phyloP scores from a whole-genome alignment of 2,329 filamentous ascomycete species.

The Trichoderma arundinaceum region DNA sequence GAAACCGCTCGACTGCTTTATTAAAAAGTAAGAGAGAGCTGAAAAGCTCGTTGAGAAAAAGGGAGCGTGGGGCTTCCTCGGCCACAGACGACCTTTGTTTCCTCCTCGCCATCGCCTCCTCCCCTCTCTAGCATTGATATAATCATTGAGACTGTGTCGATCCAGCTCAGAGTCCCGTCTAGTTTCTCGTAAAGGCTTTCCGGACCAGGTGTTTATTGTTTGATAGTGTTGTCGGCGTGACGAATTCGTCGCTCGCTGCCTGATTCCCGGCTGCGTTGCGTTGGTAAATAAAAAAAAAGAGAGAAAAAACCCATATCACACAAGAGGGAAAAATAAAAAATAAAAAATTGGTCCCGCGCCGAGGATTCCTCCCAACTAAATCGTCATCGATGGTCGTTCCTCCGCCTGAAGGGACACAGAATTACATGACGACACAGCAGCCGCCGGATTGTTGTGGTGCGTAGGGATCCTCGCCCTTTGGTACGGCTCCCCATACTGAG shows the following conservation, averaged over 20 bases:
- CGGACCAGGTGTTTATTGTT: conserved; percentile 27
- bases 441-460: conserved; percentile 90
- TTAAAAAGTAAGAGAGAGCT: conserved; percentile 29
- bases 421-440: conserved; percentile 94
- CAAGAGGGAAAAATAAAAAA: conserved; percentile 30
- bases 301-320: conserved; percentile 36
- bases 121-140: conserved; percentile 28
- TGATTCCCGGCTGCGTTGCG: conserved; percentile 37
- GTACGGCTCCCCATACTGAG: conserved; percentile 92
- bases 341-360: conserved; percentile 35
- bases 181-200: conserved; percentile 29
- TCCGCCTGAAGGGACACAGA: conserved; percentile 17
- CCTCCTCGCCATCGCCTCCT: conserved; percentile 23
- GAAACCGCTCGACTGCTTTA: conserved; percentile 30
- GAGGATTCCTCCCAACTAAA: conserved; percentile 18
- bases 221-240: conserved; percentile 24
- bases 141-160: conserved; percentile 29
- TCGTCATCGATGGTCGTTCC: conserved; percentile 40
- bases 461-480: conserved; percentile 97
- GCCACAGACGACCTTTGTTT: conserved; percentile 15
- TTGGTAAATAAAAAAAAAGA: conserved; percentile 27
- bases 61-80: conserved; percentile 14
- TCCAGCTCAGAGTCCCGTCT: conserved; percentile 29
- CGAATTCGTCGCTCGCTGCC: conserved; percentile 32
- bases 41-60: conserved; percentile 25